phyloP scores from a whole-genome alignment of 2,329 filamentous ascomycete genomes.

The Podosphaera fusca region DNA sequence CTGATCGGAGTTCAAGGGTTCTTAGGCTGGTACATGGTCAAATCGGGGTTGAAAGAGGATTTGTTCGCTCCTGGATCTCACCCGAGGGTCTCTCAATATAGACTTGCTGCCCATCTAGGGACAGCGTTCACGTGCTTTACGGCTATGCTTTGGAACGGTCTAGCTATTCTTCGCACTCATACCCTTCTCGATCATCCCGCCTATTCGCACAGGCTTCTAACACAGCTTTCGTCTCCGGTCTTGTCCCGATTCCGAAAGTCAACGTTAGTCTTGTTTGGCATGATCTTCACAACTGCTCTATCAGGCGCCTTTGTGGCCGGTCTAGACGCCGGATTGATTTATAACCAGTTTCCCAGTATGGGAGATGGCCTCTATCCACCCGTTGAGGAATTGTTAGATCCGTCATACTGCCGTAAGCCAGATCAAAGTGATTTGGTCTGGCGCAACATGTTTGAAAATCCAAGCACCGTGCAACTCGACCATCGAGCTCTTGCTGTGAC shows the following conservation, averaged over 20 bases:
- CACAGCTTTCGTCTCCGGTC: constrained; percentile 39
- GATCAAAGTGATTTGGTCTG: constrained; percentile 76
- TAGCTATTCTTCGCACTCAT: constrained; percentile 60
- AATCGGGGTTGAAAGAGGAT: constrained; percentile 85
- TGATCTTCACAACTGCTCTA: constrained; percentile 79
- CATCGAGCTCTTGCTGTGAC: constrained; percentile 81
- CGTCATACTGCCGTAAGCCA: constrained; percentile 59
- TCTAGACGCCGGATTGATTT: constrained; percentile 87
- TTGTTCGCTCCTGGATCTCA: constrained; percentile 78
- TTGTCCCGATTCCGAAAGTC: constrained; percentile 51
- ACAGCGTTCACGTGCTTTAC: constrained; percentile 84
- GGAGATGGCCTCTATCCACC: constrained; percentile 64
- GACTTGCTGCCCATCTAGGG: constrained; percentile 69
- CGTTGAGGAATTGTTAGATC: constrained; percentile 57
- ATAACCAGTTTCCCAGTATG: constrained; percentile 98
- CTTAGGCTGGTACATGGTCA: constrained; percentile 99
- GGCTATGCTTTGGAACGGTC: constrained; percentile 79
- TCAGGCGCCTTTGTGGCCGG: constrained; percentile 86
- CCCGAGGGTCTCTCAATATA: constrained; percentile 84
- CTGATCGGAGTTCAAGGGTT: constrained; percentile 89
- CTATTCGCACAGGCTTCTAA: constrained; percentile 34
- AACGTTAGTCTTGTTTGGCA: constrained; percentile 42
- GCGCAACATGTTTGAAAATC: constrained; percentile 96
- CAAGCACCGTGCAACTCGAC: constrained; percentile 81
- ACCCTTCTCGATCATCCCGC: constrained; percentile 45